Evolutionary conservation across 169 alveolate genomes (phyloP), one percentile per base, ranked within the genome.

Genomic region (Ichthyophthirius multifiliis): DNA sequence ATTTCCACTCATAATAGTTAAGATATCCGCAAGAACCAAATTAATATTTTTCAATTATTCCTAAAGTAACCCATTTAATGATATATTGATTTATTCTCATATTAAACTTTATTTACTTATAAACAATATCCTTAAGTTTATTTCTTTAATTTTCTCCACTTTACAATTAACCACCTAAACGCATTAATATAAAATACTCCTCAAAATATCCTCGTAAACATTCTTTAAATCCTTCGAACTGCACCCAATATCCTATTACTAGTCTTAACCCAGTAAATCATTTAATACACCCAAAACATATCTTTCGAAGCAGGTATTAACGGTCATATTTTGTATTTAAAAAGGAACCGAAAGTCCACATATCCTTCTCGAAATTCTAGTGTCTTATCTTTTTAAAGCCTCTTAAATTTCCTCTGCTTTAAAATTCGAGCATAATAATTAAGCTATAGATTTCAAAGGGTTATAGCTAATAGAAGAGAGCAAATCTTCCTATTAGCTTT

Each of bases 341-440:
- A 64, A 64, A 0, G 65, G 43, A 7, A 78, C 43, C 15, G 48
- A 63, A 13, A 78, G 62, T 13, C 74, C 43, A 5, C 78, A 76
- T 7, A 78, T 65, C 18, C 84, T 78, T 78, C 84, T 78, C 18
- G 73, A 43, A 31, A 76, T 64, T 20, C 84, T 65, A 9, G 44
- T 41, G 55, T 78, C 74, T 43, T 78, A 75, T 20, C 43, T 48
- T 6, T 78, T 73, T 44, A 78, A 30, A 12, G 65, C 65, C 4
- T 43, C 31, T 15, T 63, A 18, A 18, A 78, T 23, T 30, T 55
- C 71, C 23, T 62, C 45, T 30, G 43, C 41, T 2, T 78, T 18
- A 12, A 78, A 67, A 43, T 43, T 43, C 5, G 62, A 43, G 27
- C 73, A 37, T 13, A 78, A 27, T 43, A 78, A 78, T 10, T 64